Conservation (phyloP, 495 filamentous ascomycete genomes). For the Penicilliopsis zonata region DNA sequence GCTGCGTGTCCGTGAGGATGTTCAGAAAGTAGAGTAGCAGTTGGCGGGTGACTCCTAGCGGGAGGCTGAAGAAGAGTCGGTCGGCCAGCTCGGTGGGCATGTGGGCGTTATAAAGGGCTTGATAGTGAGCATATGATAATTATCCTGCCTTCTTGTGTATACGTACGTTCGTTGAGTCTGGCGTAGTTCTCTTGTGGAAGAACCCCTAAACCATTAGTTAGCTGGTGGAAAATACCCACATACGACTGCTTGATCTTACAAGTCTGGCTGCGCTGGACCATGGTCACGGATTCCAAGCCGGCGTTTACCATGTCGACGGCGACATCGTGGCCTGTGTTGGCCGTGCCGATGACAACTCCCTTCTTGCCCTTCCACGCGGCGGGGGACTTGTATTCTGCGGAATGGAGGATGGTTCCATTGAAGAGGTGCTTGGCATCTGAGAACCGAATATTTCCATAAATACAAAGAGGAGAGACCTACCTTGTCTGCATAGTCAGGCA, state of each 20-base stretch:
- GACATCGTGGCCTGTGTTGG: constrained; percentile 34
- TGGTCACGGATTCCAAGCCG: constrained; percentile 21
- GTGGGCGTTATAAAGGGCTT: constrained; percentile 16
- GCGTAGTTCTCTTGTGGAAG: constrained; percentile 16
- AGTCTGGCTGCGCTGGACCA: constrained; percentile 23
- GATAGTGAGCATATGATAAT: too few relatives aligned
- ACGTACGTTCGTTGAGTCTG: too few relatives aligned
- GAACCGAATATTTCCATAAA: too few relatives aligned
- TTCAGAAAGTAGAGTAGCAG: constrained; percentile 2
- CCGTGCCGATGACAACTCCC: constrained; percentile 28
- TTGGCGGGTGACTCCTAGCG: constrained; percentile 9
- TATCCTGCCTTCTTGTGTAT: too few relatives aligned
- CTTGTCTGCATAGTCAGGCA: constrained; percentile 8
- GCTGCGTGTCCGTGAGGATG: constrained; percentile 2
- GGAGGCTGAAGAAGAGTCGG: constrained; percentile 8
- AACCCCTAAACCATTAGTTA: constrained; percentile 7
- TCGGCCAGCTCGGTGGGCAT: constrained; percentile 17
- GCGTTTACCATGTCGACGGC: constrained; percentile 29
- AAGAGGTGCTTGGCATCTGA: constrained; percentile 5
- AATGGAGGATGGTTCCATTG: constrained; percentile 20
- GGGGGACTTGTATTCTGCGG: constrained; percentile 14
- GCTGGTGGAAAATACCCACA: not conserved
- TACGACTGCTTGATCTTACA: constrained; percentile 5
- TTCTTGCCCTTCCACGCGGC: constrained; percentile 19
- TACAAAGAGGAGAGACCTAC: constrained; percentile 1